These are phyloP conservation scores for Phyllosticta citribraziliensis DNA, from an alignment of 2,329 filamentous ascomycete genomes.

Conservation along the genomic window DNA sequence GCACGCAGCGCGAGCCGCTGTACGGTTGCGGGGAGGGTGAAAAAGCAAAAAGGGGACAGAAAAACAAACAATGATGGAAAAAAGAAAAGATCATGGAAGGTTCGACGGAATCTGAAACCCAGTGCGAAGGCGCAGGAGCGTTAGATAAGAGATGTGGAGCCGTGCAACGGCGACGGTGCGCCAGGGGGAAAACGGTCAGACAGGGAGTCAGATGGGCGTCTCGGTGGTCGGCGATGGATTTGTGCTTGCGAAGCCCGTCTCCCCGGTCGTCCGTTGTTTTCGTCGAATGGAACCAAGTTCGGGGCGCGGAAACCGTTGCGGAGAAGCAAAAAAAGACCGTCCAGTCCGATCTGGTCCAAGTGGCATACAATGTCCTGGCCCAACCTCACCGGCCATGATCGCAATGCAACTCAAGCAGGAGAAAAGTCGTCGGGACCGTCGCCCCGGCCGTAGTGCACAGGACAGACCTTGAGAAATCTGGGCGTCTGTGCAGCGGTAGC, in stretches of 20 bases:
- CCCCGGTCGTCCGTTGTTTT: neutral
- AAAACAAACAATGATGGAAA: too few relatives aligned
- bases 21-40: too few relatives aligned
- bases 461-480: slow-evolving; percentile 54
- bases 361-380: too few relatives aligned
- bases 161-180: too few relatives aligned
- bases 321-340: neutral
- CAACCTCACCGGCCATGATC: neutral
- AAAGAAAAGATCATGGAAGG: too few relatives aligned
- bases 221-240: neutral
- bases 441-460: slow-evolving; percentile 53
- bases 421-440: slow-evolving; percentile 47
- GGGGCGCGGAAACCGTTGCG: neutral
- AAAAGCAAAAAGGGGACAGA: too few relatives aligned
- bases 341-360: neutral
- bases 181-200: too few relatives aligned
- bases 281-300: neutral
- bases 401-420: neutral
- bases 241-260: neutral
- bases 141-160: too few relatives aligned
- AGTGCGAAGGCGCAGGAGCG: too few relatives aligned
- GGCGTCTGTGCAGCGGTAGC: slow-evolving; percentile 22
- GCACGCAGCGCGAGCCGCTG: too few relatives aligned
- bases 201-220: too few relatives aligned
- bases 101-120: too few relatives aligned